These are phyloP conservation scores for Tubosaeta sp. DNA, from an alignment of 768 basidiomycete species.

Conservation along the genomic window DNA sequence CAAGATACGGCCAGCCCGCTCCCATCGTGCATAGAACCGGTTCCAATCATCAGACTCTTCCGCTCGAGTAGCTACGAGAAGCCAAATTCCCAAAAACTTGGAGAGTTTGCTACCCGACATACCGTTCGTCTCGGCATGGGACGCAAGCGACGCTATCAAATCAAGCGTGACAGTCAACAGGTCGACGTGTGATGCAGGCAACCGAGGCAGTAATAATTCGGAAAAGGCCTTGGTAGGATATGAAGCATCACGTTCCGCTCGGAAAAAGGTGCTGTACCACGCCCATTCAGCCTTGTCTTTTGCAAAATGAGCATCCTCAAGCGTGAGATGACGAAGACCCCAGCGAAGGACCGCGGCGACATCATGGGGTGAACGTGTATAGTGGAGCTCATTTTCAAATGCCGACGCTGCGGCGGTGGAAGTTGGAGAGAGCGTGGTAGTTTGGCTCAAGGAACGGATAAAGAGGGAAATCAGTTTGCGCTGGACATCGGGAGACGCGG, in stretches of 20 bases:
- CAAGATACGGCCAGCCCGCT: constrained; percentile 62
- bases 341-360: constrained; percentile 78
- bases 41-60: constrained; percentile 55
- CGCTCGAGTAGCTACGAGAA: constrained; percentile 48
- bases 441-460: constrained; percentile 53
- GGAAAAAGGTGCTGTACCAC: constrained; percentile 67
- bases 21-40: constrained; percentile 72
- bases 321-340: constrained; percentile 69
- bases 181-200: constrained; percentile 56
- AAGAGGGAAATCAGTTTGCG: constrained; percentile 64
- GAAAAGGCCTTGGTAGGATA: constrained; percentile 66
- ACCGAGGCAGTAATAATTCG: constrained; percentile 51
- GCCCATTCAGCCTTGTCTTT: constrained; percentile 47
- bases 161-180: constrained; percentile 56
- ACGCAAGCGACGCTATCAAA: constrained; percentile 64
- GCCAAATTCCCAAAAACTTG: constrained; percentile 71
- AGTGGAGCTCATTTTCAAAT: constrained; percentile 64
- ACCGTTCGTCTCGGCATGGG: constrained; percentile 67
- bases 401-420: constrained; percentile 42
- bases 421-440: constrained; percentile 50
- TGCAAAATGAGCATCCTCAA: constrained; percentile 59
- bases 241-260: constrained; percentile 52
- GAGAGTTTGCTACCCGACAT: constrained; percentile 76
- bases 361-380: constrained; percentile 68
- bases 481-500: constrained; percentile 67